phyloP scores from a whole-genome alignment of 176 grass and related monocot species.

The Raddia distichophylla region DNA sequence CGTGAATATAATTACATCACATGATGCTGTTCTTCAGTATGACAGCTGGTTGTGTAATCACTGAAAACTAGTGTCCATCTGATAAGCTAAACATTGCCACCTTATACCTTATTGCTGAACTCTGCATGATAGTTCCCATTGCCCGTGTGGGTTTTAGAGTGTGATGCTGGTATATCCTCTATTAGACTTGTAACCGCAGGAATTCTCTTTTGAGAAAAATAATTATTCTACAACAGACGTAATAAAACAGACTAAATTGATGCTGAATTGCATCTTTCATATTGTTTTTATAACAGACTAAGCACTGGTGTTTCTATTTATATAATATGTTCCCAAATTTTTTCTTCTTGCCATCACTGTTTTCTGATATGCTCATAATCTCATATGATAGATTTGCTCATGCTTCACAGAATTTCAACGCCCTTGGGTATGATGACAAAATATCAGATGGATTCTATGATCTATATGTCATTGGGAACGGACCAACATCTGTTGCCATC shows the following conservation, averaged over 20 bases:
- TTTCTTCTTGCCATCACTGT: slow-evolving; percentile 12
- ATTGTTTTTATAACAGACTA: not conserved
- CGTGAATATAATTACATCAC: not conserved
- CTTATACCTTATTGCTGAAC: not conserved
- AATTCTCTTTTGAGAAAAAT: not conserved
- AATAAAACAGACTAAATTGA: slow-evolving; percentile 5
- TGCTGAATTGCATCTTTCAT: slow-evolving; percentile 4
- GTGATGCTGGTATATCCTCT: not conserved
- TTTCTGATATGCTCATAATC: slow-evolving; percentile 36
- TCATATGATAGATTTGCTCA: slow-evolving; percentile 42
- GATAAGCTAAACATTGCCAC: not conserved
- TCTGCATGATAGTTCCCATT: not conserved
- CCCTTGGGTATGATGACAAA: slow-evolving; percentile 91
- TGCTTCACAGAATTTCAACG: slow-evolving; percentile 83
- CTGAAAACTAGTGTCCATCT: not conserved
- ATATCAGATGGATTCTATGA: slow-evolving; percentile 97
- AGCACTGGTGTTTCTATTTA: slow-evolving; percentile 5
- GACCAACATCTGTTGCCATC: slow-evolving; percentile 53
- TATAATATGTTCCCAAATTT: not conserved
- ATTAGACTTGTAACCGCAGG: not conserved
- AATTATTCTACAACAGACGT: slow-evolving; percentile 9
- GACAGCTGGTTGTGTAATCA: not conserved
- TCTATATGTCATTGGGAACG: slow-evolving; percentile 63
- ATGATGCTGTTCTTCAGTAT: slow-evolving; percentile 1
- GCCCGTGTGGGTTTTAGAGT: slow-evolving; percentile 3